Evolutionary conservation across 495 filamentous ascomycete genomes (phyloP).

Genomic region (Rhypophila decipiens): DNA sequence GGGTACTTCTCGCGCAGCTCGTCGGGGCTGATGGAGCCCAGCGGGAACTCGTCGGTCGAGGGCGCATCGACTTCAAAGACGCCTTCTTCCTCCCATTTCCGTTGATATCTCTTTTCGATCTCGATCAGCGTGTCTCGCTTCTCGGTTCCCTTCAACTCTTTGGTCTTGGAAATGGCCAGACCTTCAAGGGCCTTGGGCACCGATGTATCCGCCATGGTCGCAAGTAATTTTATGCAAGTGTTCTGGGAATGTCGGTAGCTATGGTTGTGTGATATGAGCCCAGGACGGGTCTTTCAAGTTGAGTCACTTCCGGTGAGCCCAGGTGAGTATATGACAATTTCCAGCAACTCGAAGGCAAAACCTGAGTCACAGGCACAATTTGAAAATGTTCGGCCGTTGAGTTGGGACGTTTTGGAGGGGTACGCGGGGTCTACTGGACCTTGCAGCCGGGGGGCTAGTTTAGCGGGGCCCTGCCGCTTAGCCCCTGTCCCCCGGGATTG

Average conservation of each 20-base stretch:
- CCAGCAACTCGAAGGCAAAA: no score
- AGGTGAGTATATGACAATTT: no score
- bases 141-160: slow-evolving; percentile 61
- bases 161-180: slow-evolving; percentile 39
- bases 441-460: neutral
- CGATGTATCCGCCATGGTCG: slow-evolving; percentile 29
- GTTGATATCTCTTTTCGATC: slow-evolving; percentile 85
- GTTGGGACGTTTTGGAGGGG: slow-evolving; percentile 11
- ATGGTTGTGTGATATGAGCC: no score
- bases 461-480: neutral
- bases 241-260: no score
- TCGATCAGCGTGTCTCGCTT: slow-evolving; percentile 84
- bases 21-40: slow-evolving; percentile 55
- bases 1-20: slow-evolving; percentile 67
- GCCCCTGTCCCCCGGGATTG: neutral
- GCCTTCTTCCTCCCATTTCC: slow-evolving; percentile 65
- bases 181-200: slow-evolving; percentile 30
- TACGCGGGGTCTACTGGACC: slow-evolving; percentile 9
- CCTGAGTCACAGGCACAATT: neutral
- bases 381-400: slow-evolving; percentile 3
- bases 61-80: slow-evolving; percentile 81
- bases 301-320: no score
- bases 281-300: no score
- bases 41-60: slow-evolving; percentile 60
- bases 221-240: no score